A percentile compares a stretch with the other conserved stretches of the same genome.
Evolutionary conservation across 352 stramenopile genomes (phyloP).

Genomic region (Globisporangium orthogonon): DNA sequence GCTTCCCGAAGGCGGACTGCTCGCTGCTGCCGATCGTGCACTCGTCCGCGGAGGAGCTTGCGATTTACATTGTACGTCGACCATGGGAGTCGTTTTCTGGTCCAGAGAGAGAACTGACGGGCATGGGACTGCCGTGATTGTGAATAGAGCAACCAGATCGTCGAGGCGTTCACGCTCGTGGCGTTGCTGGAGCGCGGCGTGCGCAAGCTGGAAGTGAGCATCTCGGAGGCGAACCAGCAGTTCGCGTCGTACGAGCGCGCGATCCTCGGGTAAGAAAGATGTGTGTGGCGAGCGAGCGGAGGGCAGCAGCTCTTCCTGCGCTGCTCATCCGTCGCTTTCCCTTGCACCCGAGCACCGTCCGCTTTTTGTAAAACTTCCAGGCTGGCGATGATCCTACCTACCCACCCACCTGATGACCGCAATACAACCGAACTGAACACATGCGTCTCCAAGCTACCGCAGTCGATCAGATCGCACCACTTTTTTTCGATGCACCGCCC

Average conservation of each 20-base stretch:
- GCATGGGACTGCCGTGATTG: background rate
- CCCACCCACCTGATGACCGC: too few relatives aligned
- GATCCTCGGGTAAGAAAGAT: conserved; percentile 34
- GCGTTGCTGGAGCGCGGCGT: conserved; percentile 73
- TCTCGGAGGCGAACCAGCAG: conserved; percentile 91
- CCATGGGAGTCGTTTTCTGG: background rate
- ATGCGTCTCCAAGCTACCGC: too few relatives aligned
- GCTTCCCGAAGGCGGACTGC: conserved; percentile 93
- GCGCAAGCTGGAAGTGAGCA: conserved; percentile 91
- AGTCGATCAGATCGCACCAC: too few relatives aligned
- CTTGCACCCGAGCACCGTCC: background rate
- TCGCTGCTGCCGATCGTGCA: conserved; percentile 95
- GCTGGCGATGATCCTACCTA: too few relatives aligned
- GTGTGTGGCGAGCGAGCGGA: background rate
- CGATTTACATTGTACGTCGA: conserved; percentile 89
- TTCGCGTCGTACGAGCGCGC: conserved; percentile 77
- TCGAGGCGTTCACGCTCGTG: conserved; percentile 79
- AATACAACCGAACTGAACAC: too few relatives aligned
- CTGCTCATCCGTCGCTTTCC: background rate
- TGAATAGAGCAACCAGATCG: conserved; percentile 76
- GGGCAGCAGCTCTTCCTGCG: background rate
- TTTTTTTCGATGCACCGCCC: too few relatives aligned
- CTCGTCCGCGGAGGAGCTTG: conserved; percentile 95
- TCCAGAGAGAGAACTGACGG: background rate
- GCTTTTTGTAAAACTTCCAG: background rate